Base-by-base conservation (phyloP, 192 early-diverging fungal species). In the Coemansia sp. region DNA sequence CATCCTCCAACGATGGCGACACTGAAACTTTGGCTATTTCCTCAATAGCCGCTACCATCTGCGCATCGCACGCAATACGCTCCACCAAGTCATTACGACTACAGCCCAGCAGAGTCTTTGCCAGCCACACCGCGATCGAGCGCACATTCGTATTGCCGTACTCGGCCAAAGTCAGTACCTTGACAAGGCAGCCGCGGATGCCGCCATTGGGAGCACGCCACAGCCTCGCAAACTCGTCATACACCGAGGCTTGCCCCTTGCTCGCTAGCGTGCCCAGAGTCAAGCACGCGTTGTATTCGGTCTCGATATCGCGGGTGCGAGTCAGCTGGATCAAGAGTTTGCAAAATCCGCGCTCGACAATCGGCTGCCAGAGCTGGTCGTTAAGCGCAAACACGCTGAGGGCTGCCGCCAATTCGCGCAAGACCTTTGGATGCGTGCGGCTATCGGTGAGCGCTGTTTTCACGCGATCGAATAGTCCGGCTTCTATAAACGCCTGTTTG, bases 221-320 rank as follows among this genome's bases (percentile, higher is more conserved):
- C 56, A 74, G n/a, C 14, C 65, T 64, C 47, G 67, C 29, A n/a
- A 79, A 59, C 76, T 73, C 76, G 25, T 70, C 71, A n/a, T 62
- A 56, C 3, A 71, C 76, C 40, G 67, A 71, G 9, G 67, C 32
- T 9, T 40, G 46, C 32, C 62, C 60, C 29, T 62, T 59, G 0
- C 67, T 64, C 0, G 68, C 71, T 27, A 79, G 60, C 19, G 71
- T 60, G 20, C 71, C 67, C 10, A 79, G 62, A 4, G 77, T 63
- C 59, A 73, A 43, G 29, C 67, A 73, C 3, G 77, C 71, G 59
- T 63, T 70, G 54, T 66, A 67, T 35, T 69, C 67, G 19, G 77
- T 53, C 39, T 62, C 71, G 22, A 36, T 12, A 43, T 59, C 29
- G 3, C 47, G 35, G 46, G 53, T 27, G 14, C 37, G 66, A 64